phyloP scores from a whole-genome alignment of 2,329 filamentous ascomycete genomes.

The Diaporthe vexans region DNA sequence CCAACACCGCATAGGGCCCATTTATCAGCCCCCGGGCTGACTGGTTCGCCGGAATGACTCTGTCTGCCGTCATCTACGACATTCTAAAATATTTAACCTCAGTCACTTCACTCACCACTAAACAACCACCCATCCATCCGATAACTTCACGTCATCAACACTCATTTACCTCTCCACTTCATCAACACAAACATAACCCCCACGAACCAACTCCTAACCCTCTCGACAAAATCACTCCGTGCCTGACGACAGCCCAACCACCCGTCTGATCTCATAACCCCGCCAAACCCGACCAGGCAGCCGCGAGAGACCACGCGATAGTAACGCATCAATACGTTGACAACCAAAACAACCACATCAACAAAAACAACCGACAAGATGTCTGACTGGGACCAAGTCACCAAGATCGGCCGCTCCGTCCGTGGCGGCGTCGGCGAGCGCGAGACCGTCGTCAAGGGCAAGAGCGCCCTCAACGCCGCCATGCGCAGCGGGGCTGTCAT shows the following conservation, averaged over 20 bases:
- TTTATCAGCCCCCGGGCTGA: constrained; percentile 51
- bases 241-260: constrained; percentile 41
- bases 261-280: constrained; percentile 37
- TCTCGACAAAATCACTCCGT: not conserved
- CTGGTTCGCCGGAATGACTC: constrained; percentile 43
- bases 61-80: constrained; percentile 50
- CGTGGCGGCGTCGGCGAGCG: constrained; percentile 76
- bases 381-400: constrained; percentile 85
- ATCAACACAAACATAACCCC: not conserved
- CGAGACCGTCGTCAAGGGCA: constrained; percentile 91
- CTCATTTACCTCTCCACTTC: not conserved
- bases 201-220: not conserved
- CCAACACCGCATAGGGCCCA: constrained; percentile 39
- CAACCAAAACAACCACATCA: constrained; percentile 39
- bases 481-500: constrained; percentile 83
- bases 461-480: constrained; percentile 87
- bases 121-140: not conserved
- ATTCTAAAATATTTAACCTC: constrained; percentile 45
- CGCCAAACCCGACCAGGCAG: constrained; percentile 35
- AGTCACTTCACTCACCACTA: constrained; percentile 23
- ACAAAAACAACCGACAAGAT: constrained; percentile 67
- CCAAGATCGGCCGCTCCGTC: constrained; percentile 93
- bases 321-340: constrained; percentile 19
- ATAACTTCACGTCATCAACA: constrained; percentile 31
- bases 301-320: constrained; percentile 35